Conservation (phyloP, 495 filamentous ascomycete genomes). For the Pyrenopolyporus hunteri region DNA sequence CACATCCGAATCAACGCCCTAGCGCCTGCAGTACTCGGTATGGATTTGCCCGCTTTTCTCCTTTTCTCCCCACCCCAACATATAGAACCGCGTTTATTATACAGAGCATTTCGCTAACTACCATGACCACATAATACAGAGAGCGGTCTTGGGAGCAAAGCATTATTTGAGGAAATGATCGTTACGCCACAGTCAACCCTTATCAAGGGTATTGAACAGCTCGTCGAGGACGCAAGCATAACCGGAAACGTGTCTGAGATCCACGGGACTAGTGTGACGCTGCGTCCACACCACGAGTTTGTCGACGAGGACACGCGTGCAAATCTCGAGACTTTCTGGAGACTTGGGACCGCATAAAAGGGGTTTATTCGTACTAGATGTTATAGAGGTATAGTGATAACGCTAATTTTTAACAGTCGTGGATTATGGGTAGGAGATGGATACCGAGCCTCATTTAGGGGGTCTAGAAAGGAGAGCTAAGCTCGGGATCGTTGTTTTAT, state of each 20-base stretch:
- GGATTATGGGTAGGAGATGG: too few species aligned
- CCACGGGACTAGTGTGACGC: constrained; percentile 59
- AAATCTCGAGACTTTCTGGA: constrained; percentile 52
- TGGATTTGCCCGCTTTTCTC: constrained; percentile 7
- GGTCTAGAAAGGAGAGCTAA: too few species aligned
- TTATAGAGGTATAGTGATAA: background rate
- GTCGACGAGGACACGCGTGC: constrained; percentile 58
- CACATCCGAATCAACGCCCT: constrained; percentile 61
- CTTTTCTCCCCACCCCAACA: background rate
- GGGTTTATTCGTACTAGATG: background rate
- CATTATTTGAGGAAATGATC: constrained; percentile 57
- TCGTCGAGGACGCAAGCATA: constrained; percentile 49
- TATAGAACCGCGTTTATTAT: background rate
- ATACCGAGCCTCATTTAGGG: too few species aligned
- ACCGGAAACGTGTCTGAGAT: constrained; percentile 59
- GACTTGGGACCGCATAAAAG: constrained; percentile 21
- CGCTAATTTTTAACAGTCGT: too few species aligned
- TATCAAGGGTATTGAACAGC: constrained; percentile 50
- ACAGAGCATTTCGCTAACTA: constrained; percentile 5
- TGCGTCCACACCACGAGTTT: constrained; percentile 54
- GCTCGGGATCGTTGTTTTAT: too few species aligned
- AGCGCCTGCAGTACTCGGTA: constrained; percentile 59
- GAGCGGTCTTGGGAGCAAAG: constrained; percentile 54
- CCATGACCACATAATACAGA: constrained; percentile 41
- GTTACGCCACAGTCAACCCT: constrained; percentile 61